A percentile compares a stretch with the other conserved stretches of the same genome.
Conservation (phyloP, 2,329 filamentous ascomycete species). For the Fusarium sp. region DNA sequence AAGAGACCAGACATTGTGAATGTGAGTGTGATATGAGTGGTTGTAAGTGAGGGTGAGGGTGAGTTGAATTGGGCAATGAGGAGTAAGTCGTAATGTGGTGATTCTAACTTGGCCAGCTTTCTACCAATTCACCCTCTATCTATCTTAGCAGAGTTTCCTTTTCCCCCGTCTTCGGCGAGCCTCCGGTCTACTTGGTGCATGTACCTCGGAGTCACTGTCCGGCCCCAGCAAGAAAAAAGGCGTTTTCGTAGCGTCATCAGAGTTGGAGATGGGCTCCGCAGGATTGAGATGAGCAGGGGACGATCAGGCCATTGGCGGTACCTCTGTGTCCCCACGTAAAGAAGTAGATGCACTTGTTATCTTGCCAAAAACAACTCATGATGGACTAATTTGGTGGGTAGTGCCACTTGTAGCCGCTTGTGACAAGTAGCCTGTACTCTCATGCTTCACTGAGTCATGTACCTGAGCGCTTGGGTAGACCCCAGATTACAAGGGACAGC, state of each 20-base stretch:
- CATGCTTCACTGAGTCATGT: conserved; percentile 44
- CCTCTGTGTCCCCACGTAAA: neutral
- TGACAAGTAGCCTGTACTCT: conserved; percentile 5
- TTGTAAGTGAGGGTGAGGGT: neutral
- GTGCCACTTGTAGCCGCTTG: neutral
- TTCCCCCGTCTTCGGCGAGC: conserved; percentile 29
- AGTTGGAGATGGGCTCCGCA: conserved; percentile 31
- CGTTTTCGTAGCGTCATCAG: conserved; percentile 28
- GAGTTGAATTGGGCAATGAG: neutral
- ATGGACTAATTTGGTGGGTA: neutral
- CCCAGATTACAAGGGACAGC: conserved; percentile 22
- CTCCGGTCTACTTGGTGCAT: conserved; percentile 21
- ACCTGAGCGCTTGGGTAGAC: conserved; percentile 19
- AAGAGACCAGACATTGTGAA: conserved; percentile 47
- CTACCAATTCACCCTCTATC: conserved; percentile 20
- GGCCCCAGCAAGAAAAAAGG: conserved; percentile 29
- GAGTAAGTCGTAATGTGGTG: conserved; percentile 5
- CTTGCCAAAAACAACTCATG: conserved; percentile 27
- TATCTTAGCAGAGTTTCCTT: conserved; percentile 6
- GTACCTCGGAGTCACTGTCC: conserved; percentile 46
- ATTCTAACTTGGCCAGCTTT: conserved; percentile 9
- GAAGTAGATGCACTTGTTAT: conserved; percentile 31
- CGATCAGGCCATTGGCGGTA: conserved; percentile 32
- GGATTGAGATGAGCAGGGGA: conserved; percentile 14
- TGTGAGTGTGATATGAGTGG: neutral